Evolutionary conservation across 2,329 filamentous ascomycete species (phyloP), one percentile per base, ranked within the genome.

Genomic region (Fusarium nisikadoi): DNA sequence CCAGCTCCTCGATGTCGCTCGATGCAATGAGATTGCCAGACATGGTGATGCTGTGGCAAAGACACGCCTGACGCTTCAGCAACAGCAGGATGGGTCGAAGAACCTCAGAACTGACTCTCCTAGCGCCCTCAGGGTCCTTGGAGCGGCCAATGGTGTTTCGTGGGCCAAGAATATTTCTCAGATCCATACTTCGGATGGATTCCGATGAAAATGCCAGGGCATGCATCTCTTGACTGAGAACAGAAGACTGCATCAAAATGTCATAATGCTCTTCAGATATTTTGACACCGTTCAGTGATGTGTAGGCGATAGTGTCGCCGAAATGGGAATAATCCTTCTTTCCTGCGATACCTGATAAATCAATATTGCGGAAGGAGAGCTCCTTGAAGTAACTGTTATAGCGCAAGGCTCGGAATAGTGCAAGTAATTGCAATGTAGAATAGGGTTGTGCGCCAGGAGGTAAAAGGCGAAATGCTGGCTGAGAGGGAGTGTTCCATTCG

Each of bases 361-460:
- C 85, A 19, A 89, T 82, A 57, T 86, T 83, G 14, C 81, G 78
- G 68, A 90, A 88, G 4, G 86, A 89, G n/a, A 90, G 77, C 2
- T 87, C 86, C 64, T 86, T 87, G 79, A 90, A 89, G 72, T 86
- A 89, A 70, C 87, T 88, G 59, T 90, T 90, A 75, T 88, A 90
- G 14, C 88, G 83, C 65, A 89, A 78, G 4, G 88, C 86, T 8
- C 87, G 84, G 71, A 89, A 84, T 2, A 89, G 84, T 14, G 88
- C 88, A n/a, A 90, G 78, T 6, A 90, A 80, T 75, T 90, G 88
- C 41, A 87, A 77, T 8, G 84, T 79, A 8, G 83, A 83, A 74
- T 90, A 89, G 9, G 74, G 75, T 4, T 76, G 70, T 6, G 80
- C 80, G 5, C 79, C 78, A 6, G 83, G 78, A 17, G 86, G 83